phyloP scores from a whole-genome alignment of 2,329 filamentous ascomycete genomes.

The Leptographium galeiforme region DNA sequence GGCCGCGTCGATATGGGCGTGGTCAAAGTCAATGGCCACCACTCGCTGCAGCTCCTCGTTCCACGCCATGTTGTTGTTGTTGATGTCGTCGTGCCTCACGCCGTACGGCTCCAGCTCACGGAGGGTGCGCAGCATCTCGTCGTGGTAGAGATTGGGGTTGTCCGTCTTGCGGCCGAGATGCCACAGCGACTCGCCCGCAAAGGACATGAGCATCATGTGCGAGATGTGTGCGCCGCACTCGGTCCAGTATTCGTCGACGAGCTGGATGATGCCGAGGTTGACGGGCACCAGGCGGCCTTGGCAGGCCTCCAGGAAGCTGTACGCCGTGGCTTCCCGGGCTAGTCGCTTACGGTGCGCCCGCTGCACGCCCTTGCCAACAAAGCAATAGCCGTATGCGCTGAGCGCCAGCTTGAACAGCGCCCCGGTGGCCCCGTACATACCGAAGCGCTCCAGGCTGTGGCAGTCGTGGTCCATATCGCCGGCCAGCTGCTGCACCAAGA shows the following conservation, averaged over 20 bases:
- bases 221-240: slow-evolving; percentile 2
- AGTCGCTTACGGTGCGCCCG: background rate
- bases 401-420: slow-evolving; percentile 8
- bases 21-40: slow-evolving; percentile 3
- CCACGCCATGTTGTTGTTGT: slow-evolving; percentile 1
- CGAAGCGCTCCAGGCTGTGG: background rate
- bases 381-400: slow-evolving; percentile 7
- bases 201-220: slow-evolving; percentile 11
- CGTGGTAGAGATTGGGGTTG: too few relatives aligned
- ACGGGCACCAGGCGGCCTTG: slow-evolving; percentile 9
- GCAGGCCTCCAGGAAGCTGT: slow-evolving; percentile 1
- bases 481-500: slow-evolving; percentile 1
- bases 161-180: background rate
- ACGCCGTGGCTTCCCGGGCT: slow-evolving; percentile 2
- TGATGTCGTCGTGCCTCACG: background rate
- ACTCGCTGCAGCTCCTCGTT: slow-evolving; percentile 3
- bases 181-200: slow-evolving; percentile 3
- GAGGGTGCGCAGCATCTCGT: background rate
- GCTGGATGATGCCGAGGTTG: slow-evolving; percentile 6
- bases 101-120: background rate
- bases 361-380: slow-evolving; percentile 9
- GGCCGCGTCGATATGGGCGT: background rate
- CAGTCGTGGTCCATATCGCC: slow-evolving; percentile 3
- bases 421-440: slow-evolving; percentile 3
- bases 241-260: slow-evolving; percentile 4